phyloP scores from a whole-genome alignment of 73 alveolate species.

The Tetrahymena malaccensis region DNA sequence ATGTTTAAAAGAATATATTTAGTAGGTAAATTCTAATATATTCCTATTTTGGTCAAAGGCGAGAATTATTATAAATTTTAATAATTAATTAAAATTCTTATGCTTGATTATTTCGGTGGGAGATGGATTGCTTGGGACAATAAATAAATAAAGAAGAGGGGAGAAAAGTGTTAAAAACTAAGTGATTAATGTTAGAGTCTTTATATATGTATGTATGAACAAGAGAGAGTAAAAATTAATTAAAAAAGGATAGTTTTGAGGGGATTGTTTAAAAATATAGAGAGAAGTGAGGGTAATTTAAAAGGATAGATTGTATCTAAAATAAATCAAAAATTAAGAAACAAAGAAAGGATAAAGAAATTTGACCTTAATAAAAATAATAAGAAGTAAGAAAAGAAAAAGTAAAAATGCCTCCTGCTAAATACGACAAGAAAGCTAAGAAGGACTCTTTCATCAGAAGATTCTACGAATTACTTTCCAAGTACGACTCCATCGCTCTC shows the following conservation, averaged over 20 bases:
- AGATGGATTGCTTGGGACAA: background rate
- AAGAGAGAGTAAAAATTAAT: background rate
- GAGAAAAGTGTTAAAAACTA: background rate
- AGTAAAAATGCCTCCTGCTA: background rate
- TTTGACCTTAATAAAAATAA: background rate
- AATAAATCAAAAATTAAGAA: background rate
- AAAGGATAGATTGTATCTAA: background rate
- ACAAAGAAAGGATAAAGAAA: background rate
- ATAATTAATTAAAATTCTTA: background rate
- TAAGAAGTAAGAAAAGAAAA: background rate
- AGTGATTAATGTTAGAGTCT: background rate
- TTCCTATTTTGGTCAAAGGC: background rate
- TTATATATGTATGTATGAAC: background rate
- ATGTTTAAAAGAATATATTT: background rate
- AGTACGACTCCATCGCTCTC: background rate
- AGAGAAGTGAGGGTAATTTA: background rate
- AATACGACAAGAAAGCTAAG: background rate
- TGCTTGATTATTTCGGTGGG: background rate
- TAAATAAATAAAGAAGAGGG: background rate
- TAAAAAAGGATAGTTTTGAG: background rate
- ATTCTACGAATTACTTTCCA: background rate
- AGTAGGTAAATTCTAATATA: background rate
- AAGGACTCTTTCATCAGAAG: background rate
- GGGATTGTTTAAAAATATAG: background rate
- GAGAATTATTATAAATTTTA: background rate